Conservation (phyloP, 1,284 basidiomycete species). For the Cryptococcus depauperatus region DNA sequence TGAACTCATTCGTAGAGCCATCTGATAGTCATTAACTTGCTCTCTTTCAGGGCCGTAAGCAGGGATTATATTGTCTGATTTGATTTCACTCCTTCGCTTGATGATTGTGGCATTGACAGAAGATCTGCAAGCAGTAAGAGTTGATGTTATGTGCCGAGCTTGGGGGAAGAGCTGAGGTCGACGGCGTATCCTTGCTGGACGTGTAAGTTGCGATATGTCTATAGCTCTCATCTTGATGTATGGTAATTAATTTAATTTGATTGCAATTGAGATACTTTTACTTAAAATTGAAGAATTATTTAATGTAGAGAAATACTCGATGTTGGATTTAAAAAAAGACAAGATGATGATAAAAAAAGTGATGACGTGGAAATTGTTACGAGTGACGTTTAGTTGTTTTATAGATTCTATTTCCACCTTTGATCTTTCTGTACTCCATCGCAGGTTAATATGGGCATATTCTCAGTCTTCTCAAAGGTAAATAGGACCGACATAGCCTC, state of each 20-base stretch:
- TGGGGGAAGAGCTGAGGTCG: slow-evolving; percentile 11
- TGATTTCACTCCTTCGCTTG: neutral
- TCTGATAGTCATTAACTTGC: slow-evolving; percentile 13
- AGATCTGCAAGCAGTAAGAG: neutral
- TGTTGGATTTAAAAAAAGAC: too few relatives aligned
- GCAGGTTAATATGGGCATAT: slow-evolving; percentile 33
- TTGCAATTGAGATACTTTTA: too few relatives aligned
- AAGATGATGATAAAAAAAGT: too few relatives aligned
- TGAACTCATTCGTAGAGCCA: slow-evolving; percentile 6
- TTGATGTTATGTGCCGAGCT: slow-evolving; percentile 4
- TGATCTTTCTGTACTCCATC: too few relatives aligned
- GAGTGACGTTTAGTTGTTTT: too few relatives aligned
- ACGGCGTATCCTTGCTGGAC: slow-evolving; percentile 18
- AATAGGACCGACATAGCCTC: neutral
- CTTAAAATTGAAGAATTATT: too few relatives aligned
- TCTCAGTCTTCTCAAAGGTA: slow-evolving; percentile 37
- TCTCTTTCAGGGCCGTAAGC: slow-evolving; percentile 1
- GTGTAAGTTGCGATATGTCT: slow-evolving; percentile 16
- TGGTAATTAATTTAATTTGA: neutral
- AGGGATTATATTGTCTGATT: neutral
- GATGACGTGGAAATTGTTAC: too few relatives aligned
- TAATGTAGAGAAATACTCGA: too few relatives aligned
- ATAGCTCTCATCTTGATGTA: slow-evolving; percentile 7
- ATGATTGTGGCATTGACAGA: neutral
- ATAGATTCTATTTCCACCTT: too few relatives aligned